Percentiles rank a stretch among this genome's conserved stretches.
These are phyloP conservation scores for Mycena belliarum DNA, from an alignment of 768 basidiomycete species.

Conservation along the genomic window DNA sequence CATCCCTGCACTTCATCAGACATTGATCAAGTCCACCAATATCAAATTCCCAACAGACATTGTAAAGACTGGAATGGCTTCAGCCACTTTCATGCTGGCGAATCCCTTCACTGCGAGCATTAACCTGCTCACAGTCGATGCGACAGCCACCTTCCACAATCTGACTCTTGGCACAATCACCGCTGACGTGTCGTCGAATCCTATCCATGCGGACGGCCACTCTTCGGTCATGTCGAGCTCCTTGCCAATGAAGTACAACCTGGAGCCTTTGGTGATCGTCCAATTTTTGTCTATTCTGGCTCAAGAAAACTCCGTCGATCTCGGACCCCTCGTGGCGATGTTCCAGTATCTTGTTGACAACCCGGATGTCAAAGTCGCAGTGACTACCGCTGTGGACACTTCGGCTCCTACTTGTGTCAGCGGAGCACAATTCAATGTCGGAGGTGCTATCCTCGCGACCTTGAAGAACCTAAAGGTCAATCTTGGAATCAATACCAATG, in stretches of 20 bases:
- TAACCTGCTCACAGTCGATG: conserved; percentile 55
- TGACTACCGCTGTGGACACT: conserved; percentile 56
- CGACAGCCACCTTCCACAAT: conserved; percentile 55
- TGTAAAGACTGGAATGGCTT: conserved; percentile 58
- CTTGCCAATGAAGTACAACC: conserved; percentile 64
- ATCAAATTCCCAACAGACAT: conserved; percentile 66
- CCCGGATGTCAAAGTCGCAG: conserved; percentile 52
- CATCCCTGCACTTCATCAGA: conserved; percentile 65
- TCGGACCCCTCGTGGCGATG: conserved; percentile 58
- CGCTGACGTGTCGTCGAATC: conserved; percentile 53
- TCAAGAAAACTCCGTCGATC: conserved; percentile 52
- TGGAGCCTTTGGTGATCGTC: conserved; percentile 64
- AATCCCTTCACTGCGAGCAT: conserved; percentile 78
- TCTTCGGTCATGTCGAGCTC: conserved; percentile 54
- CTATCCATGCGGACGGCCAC: conserved; percentile 63
- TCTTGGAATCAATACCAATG: conserved; percentile 49
- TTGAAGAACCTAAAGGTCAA: conserved; percentile 61
- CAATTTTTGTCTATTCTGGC: conserved; percentile 52
- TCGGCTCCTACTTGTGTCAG: conserved; percentile 60
- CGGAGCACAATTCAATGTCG: conserved; percentile 65
- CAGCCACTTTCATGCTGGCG: conserved; percentile 54
- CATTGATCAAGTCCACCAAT: conserved; percentile 55
- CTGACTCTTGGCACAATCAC: conserved; percentile 62
- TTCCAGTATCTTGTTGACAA: conserved; percentile 56
- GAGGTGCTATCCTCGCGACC: conserved; percentile 62